Conservation (phyloP, 1,284 basidiomycete species). For the Peniophora sp. region DNA sequence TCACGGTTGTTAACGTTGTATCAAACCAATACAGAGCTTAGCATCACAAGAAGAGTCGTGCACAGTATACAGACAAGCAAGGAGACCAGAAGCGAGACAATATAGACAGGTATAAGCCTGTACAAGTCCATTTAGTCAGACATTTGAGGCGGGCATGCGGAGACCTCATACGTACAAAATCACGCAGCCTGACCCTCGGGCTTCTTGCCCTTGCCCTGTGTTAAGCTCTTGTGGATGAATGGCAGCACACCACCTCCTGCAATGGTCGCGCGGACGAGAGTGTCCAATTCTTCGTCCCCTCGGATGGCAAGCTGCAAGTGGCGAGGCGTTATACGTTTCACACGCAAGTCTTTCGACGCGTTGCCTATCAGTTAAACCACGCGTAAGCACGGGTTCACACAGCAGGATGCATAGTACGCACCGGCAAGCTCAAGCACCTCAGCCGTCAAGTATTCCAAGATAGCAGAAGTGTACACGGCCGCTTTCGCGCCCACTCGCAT, state of each 20-base stretch:
- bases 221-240: slow-evolving; percentile 91
- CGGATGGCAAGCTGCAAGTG: slow-evolving; percentile 92
- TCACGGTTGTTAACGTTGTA: too few relatives aligned
- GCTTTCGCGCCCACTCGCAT: slow-evolving; percentile 91
- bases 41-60: too few relatives aligned
- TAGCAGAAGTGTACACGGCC: slow-evolving; percentile 87
- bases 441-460: slow-evolving; percentile 86
- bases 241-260: slow-evolving; percentile 82
- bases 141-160: too few relatives aligned
- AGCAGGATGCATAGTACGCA: slow-evolving; percentile 27
- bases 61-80: too few relatives aligned
- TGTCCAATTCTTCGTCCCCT: slow-evolving; percentile 90
- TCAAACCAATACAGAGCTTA: too few relatives aligned
- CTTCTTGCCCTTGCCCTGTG: slow-evolving; percentile 25
- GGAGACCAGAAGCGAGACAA: too few relatives aligned
- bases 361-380: slow-evolving; percentile 53
- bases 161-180: neutral
- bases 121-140: too few relatives aligned
- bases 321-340: slow-evolving; percentile 95
- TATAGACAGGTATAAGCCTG: too few relatives aligned
- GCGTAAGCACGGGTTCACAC: too few relatives aligned
- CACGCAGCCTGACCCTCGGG: slow-evolving; percentile 9
- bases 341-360: slow-evolving; percentile 91
- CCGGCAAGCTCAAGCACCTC: slow-evolving; percentile 88
- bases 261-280: slow-evolving; percentile 52